Evolutionary conservation across 1,284 basidiomycete genomes (phyloP).

Genomic region (Trichosporon ovoides): DNA sequence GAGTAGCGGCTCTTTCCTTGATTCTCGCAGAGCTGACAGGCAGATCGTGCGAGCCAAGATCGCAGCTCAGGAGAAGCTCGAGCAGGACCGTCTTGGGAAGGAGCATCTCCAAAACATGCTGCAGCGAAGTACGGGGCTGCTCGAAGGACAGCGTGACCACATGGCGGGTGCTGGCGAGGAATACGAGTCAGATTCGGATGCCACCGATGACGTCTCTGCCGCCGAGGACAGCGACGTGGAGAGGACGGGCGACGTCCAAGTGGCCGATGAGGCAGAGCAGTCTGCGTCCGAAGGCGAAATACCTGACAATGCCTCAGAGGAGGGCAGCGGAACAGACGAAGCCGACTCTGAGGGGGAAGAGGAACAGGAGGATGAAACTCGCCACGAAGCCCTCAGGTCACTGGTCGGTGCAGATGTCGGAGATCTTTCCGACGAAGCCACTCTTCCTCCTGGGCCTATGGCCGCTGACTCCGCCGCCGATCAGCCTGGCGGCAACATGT

Average conservation of each 20-base stretch:
- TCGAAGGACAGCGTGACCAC: conserved; percentile 75
- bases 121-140: conserved; percentile 78
- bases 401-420: background rate
- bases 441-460: background rate
- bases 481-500: background rate
- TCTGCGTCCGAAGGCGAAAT: conserved; percentile 23
- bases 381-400: background rate
- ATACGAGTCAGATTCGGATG: conserved; percentile 15
- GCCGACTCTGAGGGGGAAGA: background rate
- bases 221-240: conserved; percentile 42
- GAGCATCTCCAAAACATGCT: conserved; percentile 86
- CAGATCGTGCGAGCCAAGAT: conserved; percentile 65
- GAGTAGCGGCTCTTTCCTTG: conserved; percentile 49
- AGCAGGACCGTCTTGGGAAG: conserved; percentile 65
- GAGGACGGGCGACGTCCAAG: conserved; percentile 18
- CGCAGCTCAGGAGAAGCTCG: conserved; percentile 56
- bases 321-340: conserved; percentile 7
- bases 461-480: background rate
- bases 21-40: background rate
- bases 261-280: conserved; percentile 19
- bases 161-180: conserved; percentile 49
- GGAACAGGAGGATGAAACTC: background rate
- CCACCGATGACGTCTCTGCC: conserved; percentile 27
- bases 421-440: background rate
- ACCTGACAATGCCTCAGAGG: conserved; percentile 23